Evolutionary conservation across 1,284 basidiomycete genomes (phyloP), one percentile per base, ranked within the genome.

Genomic region (Ceratobasidium sp.): DNA sequence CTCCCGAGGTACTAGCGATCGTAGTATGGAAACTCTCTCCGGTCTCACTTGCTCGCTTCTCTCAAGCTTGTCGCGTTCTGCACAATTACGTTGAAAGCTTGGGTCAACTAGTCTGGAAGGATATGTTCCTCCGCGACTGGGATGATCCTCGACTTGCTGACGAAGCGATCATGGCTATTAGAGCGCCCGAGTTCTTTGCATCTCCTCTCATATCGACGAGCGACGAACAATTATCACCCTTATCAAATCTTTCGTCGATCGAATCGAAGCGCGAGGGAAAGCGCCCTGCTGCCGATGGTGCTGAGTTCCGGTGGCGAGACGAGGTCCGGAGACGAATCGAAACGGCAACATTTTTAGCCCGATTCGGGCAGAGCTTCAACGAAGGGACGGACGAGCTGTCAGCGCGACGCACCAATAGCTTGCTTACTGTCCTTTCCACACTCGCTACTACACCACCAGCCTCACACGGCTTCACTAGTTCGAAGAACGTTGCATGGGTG

Each of bases 61-160:
- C 71, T 43, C 71, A 55, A 29, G 50, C 71, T 22, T 72, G 71
- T 34, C 40, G 55, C 22, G 60, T 54, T 17, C 49, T 69, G 25
- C 53, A 57, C 31, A 40, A 42, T 15, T 56, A 34, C 15, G 47
- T 69, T 25, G 58, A 72, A 34, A 25, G 40, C 27, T 38, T 55
- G 6, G 56, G 54, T 15, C 68, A 60, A 4, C 40, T 45, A 22
- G 32, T 72, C 34, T 72, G 71, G 71, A 55, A 42, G 38, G 54
- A 29, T 2, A 17, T 68, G 43, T 72, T 72, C 47, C 58, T 72
- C 32, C n/a, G 25, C 12, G 31, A 53, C 12, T 72, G 68, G 68
- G 71, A 72, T 27, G 68, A 72, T 29, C 68, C 71, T 17, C 22
- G 49, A 20, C 25, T 40, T n/a, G 62, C 62, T 29, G 50, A 65